A percentile compares a stretch with the other conserved stretches of the same genome.
phyloP scores from a whole-genome alignment of 257 asterid genomes.

The Leonotis leonurus region DNA sequence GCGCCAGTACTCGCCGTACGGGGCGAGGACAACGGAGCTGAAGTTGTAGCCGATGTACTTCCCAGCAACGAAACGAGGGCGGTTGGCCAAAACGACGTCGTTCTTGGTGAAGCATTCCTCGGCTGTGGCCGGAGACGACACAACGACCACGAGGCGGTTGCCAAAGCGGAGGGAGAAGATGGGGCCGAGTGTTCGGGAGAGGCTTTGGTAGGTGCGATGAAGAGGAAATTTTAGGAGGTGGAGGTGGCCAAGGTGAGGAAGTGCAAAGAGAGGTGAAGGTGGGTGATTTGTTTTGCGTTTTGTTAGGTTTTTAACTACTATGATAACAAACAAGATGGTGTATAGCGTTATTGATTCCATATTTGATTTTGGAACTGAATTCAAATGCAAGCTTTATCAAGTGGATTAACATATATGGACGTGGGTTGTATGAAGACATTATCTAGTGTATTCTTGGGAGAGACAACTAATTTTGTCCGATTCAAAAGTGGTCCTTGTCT shows the following conservation, averaged over 20 bases:
- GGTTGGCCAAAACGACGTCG: conserved; percentile 37
- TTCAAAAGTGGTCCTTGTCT: neutral
- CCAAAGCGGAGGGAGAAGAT: conserved; percentile 43
- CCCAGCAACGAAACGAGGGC: conserved; percentile 24
- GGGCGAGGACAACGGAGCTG: conserved; percentile 35
- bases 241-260: conserved; percentile 44
- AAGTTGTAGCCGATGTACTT: conserved; percentile 38
- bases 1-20: conserved; percentile 42
- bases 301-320: neutral
- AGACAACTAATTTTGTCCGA: neutral
- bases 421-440: too few relatives aligned
- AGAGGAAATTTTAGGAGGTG: conserved; percentile 43
- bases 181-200: conserved; percentile 35
- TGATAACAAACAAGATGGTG: neutral
- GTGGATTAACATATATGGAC: too few relatives aligned
- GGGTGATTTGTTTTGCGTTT: conserved; percentile 13
- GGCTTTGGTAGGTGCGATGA: conserved; percentile 29
- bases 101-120: conserved; percentile 35
- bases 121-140: conserved; percentile 32
- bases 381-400: too few relatives aligned
- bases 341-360: neutral
- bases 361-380: too few relatives aligned
- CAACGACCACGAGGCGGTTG: conserved; percentile 34
- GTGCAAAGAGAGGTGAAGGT: conserved; percentile 19
- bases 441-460: too few relatives aligned